A percentile compares a stretch with the other conserved stretches of the same genome.
phyloP scores from a whole-genome alignment of 345 rosid genomes.

The Acer saccharum region DNA sequence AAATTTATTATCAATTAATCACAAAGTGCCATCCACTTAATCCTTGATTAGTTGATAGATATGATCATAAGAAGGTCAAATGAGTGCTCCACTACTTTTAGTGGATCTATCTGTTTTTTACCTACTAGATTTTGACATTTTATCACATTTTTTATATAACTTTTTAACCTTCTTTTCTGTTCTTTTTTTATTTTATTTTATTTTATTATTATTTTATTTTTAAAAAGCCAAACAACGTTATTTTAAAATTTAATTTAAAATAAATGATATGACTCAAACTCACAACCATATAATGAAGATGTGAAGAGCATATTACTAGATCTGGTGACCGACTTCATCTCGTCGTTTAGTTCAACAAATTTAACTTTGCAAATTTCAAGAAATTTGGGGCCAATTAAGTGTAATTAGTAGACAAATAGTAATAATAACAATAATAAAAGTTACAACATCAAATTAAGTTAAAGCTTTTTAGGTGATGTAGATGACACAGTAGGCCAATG shows the following conservation, averaged over 20 bases:
- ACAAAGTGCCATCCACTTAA: conserved; percentile 17
- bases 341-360: not conserved
- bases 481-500: not conserved
- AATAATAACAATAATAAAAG: not conserved
- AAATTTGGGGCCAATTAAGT: not conserved
- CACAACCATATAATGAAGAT: no score
- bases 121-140: not conserved
- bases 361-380: not conserved
- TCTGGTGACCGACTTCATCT: no score
- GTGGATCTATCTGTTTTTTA: conserved; percentile 15
- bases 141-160: no score
- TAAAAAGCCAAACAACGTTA: no score
- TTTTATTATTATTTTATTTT: no score
- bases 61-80: not conserved
- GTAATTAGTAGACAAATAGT: not conserved
- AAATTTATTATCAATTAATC: not conserved
- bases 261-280: no score
- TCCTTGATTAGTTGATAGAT: not conserved
- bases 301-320: no score
- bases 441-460: not conserved
- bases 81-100: conserved; percentile 22
- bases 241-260: no score
- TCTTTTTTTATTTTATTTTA: no score
- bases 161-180: no score
- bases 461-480: not conserved